Evolutionary conservation across 2,329 filamentous ascomycete genomes (phyloP).

Genomic region (Pseudocercospora fuligena): DNA sequence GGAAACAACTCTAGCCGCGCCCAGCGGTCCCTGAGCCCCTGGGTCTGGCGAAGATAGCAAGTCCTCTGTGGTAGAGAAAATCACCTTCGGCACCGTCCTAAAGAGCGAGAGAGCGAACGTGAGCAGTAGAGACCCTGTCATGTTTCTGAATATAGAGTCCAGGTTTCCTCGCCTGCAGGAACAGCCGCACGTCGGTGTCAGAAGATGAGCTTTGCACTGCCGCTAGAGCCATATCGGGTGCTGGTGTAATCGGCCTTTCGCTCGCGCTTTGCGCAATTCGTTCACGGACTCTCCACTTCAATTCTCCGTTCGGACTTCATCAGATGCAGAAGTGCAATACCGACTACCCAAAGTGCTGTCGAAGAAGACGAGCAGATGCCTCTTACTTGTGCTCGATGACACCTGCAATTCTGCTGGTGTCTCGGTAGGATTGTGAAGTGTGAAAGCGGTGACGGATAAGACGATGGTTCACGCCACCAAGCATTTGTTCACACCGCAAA

Average conservation of each 20-base stretch:
- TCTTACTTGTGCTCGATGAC: neutral
- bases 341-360: neutral
- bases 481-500: neutral
- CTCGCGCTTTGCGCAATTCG: slow-evolving; percentile 3
- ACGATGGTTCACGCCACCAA: neutral
- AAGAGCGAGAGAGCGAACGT: slow-evolving; percentile 10
- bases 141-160: slow-evolving; percentile 4
- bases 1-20: neutral
- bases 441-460: neutral
- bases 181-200: slow-evolving; percentile 5
- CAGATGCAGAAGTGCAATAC: neutral
- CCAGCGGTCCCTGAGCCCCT: neutral
- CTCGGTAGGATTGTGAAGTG: neutral
- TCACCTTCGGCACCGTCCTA: slow-evolving; percentile 3
- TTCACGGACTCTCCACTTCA: slow-evolving; percentile 1
- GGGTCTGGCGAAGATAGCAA: neutral
- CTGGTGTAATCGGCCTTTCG: slow-evolving; percentile 5
- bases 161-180: slow-evolving; percentile 1
- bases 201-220: neutral
- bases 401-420: neutral
- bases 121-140: slow-evolving; percentile 1
- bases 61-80: neutral
- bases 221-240: slow-evolving; percentile 1
- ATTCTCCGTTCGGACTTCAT: slow-evolving; percentile 6
- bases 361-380: too few species aligned